Evolutionary conservation across 768 basidiomycete species (phyloP).

Genomic region (Agaricus blazei): DNA sequence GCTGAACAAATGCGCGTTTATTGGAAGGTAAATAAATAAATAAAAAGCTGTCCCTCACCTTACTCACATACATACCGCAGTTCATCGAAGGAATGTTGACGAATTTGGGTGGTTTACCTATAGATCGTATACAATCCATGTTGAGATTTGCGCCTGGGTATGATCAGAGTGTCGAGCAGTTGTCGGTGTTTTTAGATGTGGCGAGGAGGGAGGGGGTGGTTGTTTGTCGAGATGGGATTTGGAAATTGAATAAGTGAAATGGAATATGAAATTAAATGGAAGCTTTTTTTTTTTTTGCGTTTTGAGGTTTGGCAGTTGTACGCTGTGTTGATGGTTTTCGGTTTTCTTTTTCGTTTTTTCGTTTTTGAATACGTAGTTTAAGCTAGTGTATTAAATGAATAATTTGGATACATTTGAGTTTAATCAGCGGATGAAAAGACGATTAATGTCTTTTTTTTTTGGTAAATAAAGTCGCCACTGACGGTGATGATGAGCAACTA

Average conservation of each 20-base stretch:
- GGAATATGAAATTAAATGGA: too few relatives aligned
- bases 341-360: too few relatives aligned
- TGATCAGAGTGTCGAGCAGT: constrained; percentile 74
- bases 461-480: too few relatives aligned
- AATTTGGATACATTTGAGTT: too few relatives aligned
- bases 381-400: too few relatives aligned
- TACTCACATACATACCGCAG: constrained; percentile 28
- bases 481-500: too few relatives aligned
- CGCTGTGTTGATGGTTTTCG: too few relatives aligned
- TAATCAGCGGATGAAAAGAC: too few relatives aligned
- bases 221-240: constrained; percentile 61
- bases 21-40: constrained; percentile 60
- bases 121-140: constrained; percentile 88
- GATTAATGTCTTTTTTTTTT: too few relatives aligned
- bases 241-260: constrained; percentile 41
- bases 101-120: constrained; percentile 69
- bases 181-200: constrained; percentile 75
- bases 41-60: not conserved
- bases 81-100: constrained; percentile 92
- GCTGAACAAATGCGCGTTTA: constrained; percentile 83
- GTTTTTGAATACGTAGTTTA: too few relatives aligned
- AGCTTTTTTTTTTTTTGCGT: too few relatives aligned
- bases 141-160: constrained; percentile 81
- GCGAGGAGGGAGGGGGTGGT: constrained; percentile 76
- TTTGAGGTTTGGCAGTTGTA: too few relatives aligned